Base-by-base conservation (phyloP, 73 alveolate genomes). In the Paramecium bursaria region DNA sequence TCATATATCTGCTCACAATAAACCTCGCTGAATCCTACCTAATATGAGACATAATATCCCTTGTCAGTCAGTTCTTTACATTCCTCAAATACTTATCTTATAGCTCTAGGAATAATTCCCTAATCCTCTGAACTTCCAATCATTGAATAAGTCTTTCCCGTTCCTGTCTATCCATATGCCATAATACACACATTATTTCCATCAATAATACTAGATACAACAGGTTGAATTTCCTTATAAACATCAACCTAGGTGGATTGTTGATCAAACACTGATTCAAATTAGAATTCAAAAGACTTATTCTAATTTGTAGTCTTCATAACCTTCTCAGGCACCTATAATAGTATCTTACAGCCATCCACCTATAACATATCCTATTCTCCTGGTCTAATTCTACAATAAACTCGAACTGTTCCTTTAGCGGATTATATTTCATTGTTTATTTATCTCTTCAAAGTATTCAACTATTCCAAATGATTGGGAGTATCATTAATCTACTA, bases 161-260 rank as follows among this genome's bases (percentile, higher is more conserved):
- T 85, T 3, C 99, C 99, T 3, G 99, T 97, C 91, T 95, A 95
- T 1, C 99, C 99, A 91, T 97, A 97, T 11, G 99, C 99, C 57
- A 97, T 96, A 3, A 97, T 95, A 85, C 99, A 96, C 44, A 98
- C 99, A 90, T 97, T 98, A 88, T 90, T 95, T 10, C 99, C 99
- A 87, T 97, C 99, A 53, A 97, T 77, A 26, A 94, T 88, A 50
- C 95, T 88, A 50, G 3, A 27, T 53, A 21, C 1, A 1, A 27
- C 30, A 19, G 30, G n/a, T 10, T 44, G 30, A 44, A 53, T 53
- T 22, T 53, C 74, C n/a, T 44, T 10, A 53, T 27, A 53, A 1
- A 53, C 74, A 10, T 44, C 30, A 44, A 27, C 10, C 48, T 53
- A 53, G 3, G 74, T 27, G 11, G 74, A 14, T 3, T 53, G 25